Conservation (phyloP, 139 green algal species). For the Raphidocelis subcapitata region DNA sequence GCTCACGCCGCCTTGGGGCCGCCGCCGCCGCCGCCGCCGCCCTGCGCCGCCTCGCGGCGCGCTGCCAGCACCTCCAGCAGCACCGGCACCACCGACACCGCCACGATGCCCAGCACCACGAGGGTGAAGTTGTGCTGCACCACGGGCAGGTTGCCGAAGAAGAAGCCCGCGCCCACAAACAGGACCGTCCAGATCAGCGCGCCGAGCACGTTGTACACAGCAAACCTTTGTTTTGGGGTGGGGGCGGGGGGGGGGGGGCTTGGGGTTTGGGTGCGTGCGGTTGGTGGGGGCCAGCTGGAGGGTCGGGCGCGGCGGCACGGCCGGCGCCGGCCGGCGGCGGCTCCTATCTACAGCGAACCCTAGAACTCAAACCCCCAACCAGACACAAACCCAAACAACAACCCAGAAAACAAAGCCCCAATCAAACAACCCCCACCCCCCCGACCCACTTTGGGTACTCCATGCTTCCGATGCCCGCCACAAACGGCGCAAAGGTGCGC, state of each 20-base stretch:
- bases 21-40: no score
- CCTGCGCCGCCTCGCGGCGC: not conserved
- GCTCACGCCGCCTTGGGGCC: no score
- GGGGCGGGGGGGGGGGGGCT: no score
- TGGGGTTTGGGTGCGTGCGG: no score
- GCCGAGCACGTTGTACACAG: conserved; percentile 84
- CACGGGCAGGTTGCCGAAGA: conserved; percentile 88
- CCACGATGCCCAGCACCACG: conserved; percentile 86
- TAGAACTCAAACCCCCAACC: no score
- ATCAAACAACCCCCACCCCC: no score
- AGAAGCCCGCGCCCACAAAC: conserved; percentile 77
- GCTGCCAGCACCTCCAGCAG: conserved; percentile 66
- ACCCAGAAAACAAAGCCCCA: no score
- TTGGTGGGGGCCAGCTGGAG: no score
- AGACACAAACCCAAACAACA: no score
- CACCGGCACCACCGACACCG: conserved; percentile 76
- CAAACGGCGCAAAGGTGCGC: conserved; percentile 92
- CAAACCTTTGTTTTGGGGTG: conserved; percentile 68
- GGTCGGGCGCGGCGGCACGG: no score
- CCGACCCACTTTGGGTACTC: conserved; percentile 26
- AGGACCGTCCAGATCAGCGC: conserved; percentile 82
- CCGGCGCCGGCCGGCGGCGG: no score
- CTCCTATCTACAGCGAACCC: no score
- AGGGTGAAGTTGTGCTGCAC: conserved; percentile 89
- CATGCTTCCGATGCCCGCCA: conserved; percentile 78